Evolutionary conservation across 495 filamentous ascomycete species (phyloP), one percentile per base, ranked within the genome.

Genomic region (Mytilinidion resinicola): DNA sequence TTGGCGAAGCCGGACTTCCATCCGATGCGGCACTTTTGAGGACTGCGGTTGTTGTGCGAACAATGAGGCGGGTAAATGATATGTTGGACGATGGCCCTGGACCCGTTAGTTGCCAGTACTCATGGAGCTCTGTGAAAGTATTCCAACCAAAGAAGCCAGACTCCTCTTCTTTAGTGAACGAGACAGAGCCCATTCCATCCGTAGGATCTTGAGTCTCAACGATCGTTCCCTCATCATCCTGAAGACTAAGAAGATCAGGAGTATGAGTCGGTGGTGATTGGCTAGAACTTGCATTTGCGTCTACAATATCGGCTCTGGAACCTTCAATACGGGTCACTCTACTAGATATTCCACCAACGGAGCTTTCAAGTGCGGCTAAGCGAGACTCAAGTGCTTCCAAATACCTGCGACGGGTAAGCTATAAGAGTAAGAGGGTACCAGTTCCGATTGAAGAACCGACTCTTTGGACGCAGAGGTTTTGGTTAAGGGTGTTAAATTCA

Each of bases 71-170:
- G 14, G 75, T 66, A 48, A 79, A 78, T 0, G 76, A 74, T 37
- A 77, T 74, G 61, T 79, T 78, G 1, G 77, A 79, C 4, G 77
- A 78, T 9, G 77, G 70, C 0, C 77, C 25, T 30, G 25, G 2
- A 30, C 25, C 25, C 2, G 25, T 30, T 6, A 30, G 25, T 30
- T 6, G 25, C 6, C 25, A 30, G 25, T 6, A 30, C 2, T 30
- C 25, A 30, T 30, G 6, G 25, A 2, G 25, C 25, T 2, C 6
- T 30, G 2, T 30, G 25, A 30, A 3, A 30, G 25, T 30, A 6
- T 30, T 6, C 25, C 6, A 30, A 30, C 25, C 77, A 63, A 79
- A 79, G 59, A 76, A 78, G 0, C 73, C 77, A 41, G 67, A 73
- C 53, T 77, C 73, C 53, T 77, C 69, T 42, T 79, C 76, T 51